Evolutionary conservation across 371 early-diverging fungal species (phyloP), one percentile per base, ranked within the genome.

Genomic region (Mortierella sp.): DNA sequence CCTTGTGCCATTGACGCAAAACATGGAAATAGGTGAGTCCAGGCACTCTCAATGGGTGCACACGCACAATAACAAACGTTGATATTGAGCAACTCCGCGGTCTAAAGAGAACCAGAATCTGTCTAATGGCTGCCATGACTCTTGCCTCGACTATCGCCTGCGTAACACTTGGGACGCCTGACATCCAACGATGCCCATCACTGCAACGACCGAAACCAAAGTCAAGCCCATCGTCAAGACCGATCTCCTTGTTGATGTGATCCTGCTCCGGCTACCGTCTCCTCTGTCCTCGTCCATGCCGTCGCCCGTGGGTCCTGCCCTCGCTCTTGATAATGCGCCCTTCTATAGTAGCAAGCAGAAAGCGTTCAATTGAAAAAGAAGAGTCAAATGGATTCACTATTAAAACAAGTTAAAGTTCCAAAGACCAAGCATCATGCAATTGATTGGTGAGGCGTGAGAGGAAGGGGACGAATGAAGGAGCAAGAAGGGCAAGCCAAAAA

Each of bases 151-250:
- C 22, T 19, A 60, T 60, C 59, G 47, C 28, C 63, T 51, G 25
- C 77, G 77, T 37, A 76, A 31, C 29, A 69, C 25, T 25, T 51
- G 55, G 13, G 77, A 53, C 5, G 69, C 77, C 37, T 69, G 69
- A 25, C 64, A 76, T 9, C 77, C 77, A 6, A 76, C 66, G 19
- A 76, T 37, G 14, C 77, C 77, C 55, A 76, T 50, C 14, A 76
- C 58, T 5, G 77, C 66, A 7, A 76, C 58, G 5, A 69, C 77
- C 1, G 77, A 76, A 31, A 76, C n/a, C 25, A 76, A 21, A 0
- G 77, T 76, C 47, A 76, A 40, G 4, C 77, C 77, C 54, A 69
- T 65, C 10, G 77, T 76, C 27, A 76, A 22, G n/a, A 76, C 63
- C 9, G 65, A 54, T 13, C 77, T 56, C 27, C 76, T 59, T 24